Percentiles rank a stretch among this genome's conserved stretches.
Conservation (phyloP, 2,329 filamentous ascomycete species). For the Neonectria coccinea region DNA sequence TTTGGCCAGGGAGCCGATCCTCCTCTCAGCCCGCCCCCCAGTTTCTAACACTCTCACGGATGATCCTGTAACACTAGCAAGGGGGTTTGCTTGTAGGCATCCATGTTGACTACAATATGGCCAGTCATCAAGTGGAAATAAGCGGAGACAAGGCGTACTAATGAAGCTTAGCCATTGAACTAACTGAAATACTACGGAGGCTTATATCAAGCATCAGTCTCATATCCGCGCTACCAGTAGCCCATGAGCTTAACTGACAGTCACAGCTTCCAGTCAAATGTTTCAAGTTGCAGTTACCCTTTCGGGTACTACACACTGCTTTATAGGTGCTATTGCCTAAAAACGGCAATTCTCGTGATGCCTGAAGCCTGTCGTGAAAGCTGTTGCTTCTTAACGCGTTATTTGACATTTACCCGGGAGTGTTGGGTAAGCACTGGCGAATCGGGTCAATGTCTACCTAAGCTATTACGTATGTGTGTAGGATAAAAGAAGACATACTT, state of each 20-base stretch:
- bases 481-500: not conserved
- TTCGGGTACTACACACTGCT: too few relatives aligned
- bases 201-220: too few relatives aligned
- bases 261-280: too few relatives aligned
- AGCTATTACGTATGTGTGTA: not conserved
- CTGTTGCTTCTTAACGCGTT: not conserved
- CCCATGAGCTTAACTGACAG: too few relatives aligned
- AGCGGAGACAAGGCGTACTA: not conserved
- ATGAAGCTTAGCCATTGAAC: not conserved
- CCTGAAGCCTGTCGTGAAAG: too few relatives aligned
- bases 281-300: too few relatives aligned
- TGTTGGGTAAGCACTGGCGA: conserved; percentile 5
- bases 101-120: not conserved
- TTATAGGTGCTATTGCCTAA: too few relatives aligned
- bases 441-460: not conserved
- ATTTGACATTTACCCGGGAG: conserved; percentile 15
- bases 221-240: too few relatives aligned
- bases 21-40: not conserved
- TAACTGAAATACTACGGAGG: too few relatives aligned
- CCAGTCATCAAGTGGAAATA: not conserved
- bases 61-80: not conserved
- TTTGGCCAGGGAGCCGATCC: not conserved
- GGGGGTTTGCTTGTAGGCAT: not conserved
- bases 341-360: too few relatives aligned
- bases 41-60: not conserved